phyloP scores from a whole-genome alignment of 768 basidiomycete genomes.

The Collybiopsis luxurians region DNA sequence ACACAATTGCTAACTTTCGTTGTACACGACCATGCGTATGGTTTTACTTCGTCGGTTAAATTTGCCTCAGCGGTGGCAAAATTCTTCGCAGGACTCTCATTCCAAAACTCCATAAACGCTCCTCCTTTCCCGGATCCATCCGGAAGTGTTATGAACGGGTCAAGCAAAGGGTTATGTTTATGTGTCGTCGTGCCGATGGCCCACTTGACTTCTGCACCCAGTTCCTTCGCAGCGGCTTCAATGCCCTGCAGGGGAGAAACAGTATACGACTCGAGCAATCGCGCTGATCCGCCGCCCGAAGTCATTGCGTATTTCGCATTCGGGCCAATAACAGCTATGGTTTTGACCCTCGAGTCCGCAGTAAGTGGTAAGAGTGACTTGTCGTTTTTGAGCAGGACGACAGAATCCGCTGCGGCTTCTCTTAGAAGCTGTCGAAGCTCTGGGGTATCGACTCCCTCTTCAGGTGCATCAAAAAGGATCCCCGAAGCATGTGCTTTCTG shows the following conservation, averaged over 20 bases:
- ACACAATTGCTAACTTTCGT: slow-evolving; percentile 33
- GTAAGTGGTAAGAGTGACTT: slow-evolving; percentile 47
- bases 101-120: slow-evolving; percentile 43
- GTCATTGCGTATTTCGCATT: slow-evolving; percentile 53
- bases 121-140: slow-evolving; percentile 40
- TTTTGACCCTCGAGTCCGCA: slow-evolving; percentile 17
- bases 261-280: slow-evolving; percentile 46
- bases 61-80: slow-evolving; percentile 27
- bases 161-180: slow-evolving; percentile 50
- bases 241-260: slow-evolving; percentile 61
- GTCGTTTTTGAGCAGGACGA: slow-evolving; percentile 63
- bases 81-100: slow-evolving; percentile 35
- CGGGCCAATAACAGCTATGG: slow-evolving; percentile 61
- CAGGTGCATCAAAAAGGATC: slow-evolving; percentile 53
- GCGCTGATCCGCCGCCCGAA: slow-evolving; percentile 61
- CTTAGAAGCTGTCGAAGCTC: slow-evolving; percentile 47
- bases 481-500: slow-evolving; percentile 47
- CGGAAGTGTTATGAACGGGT: slow-evolving; percentile 37
- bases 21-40: slow-evolving; percentile 34
- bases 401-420: slow-evolving; percentile 48
- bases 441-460: slow-evolving; percentile 42
- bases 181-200: slow-evolving; percentile 38
- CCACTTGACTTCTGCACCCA: slow-evolving; percentile 48
- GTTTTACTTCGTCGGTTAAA: slow-evolving; percentile 19
- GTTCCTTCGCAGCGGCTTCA: slow-evolving; percentile 32